These are phyloP conservation scores for Periconia macrospinosa DNA, from an alignment of 2,329 filamentous ascomycete species.

Conservation along the genomic window DNA sequence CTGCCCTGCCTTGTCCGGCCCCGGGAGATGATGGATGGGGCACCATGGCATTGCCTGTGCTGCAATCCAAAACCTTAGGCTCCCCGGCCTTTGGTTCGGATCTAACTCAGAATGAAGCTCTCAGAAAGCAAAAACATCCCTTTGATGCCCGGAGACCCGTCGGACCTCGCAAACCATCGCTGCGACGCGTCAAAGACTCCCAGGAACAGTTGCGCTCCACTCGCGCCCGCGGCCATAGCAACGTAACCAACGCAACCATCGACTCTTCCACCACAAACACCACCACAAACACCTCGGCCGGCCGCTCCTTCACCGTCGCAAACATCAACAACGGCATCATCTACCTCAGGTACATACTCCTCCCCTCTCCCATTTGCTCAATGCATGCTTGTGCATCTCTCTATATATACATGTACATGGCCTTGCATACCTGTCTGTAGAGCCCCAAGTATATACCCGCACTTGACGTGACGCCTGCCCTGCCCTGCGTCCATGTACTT, in stretches of 20 bases:
- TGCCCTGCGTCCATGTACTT: not conserved
- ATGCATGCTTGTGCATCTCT: too few relatives aligned
- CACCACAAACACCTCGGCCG: constrained; percentile 5
- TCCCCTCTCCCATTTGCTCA: too few relatives aligned
- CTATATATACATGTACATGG: too few relatives aligned
- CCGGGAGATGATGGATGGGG: constrained; percentile 35
- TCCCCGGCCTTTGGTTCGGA: constrained; percentile 29
- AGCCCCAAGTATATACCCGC: too few relatives aligned
- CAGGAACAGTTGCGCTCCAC: constrained; percentile 38
- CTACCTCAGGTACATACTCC: constrained; percentile 46
- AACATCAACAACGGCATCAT: constrained; percentile 53
- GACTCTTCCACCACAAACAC: constrained; percentile 21
- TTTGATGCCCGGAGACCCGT: constrained; percentile 19
- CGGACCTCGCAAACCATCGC: constrained; percentile 26
- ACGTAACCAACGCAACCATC: constrained; percentile 33
- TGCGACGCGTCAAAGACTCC: constrained; percentile 42
- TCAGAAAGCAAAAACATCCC: constrained; percentile 29
- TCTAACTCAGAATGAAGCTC: constrained; percentile 26
- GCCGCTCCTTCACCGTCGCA: constrained; percentile 50
- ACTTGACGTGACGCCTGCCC: too few relatives aligned
- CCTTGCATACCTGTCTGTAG: too few relatives aligned
- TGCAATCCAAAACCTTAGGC: constrained; percentile 32
- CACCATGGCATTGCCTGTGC: constrained; percentile 39
- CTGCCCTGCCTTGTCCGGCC: constrained; percentile 10
- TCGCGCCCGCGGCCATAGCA: constrained; percentile 34